phyloP scores from a whole-genome alignment of 768 basidiomycete genomes.

The Paxillus rubicundulus region DNA sequence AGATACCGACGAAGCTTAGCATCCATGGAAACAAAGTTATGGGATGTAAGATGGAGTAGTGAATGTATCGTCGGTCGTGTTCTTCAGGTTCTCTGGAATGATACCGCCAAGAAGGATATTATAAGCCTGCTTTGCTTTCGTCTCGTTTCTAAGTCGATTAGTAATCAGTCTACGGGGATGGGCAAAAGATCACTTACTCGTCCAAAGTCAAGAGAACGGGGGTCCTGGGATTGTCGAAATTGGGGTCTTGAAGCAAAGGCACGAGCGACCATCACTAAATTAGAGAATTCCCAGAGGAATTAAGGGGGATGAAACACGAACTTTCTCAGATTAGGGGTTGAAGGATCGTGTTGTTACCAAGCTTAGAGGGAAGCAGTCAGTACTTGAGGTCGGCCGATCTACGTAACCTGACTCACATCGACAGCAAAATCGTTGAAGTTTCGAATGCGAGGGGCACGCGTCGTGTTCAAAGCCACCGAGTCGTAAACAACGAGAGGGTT shows the following conservation, averaged over 20 bases:
- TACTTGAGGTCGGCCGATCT: no score
- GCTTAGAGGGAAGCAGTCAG: constrained; percentile 3
- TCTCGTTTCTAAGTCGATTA: constrained; percentile 19
- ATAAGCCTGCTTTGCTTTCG: constrained; percentile 34
- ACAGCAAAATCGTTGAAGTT: constrained; percentile 61
- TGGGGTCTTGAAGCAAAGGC: constrained; percentile 46
- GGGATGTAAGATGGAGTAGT: constrained; percentile 42
- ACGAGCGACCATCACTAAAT: constrained; percentile 52
- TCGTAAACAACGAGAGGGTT: constrained; percentile 51
- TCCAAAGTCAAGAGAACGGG: constrained; percentile 63
- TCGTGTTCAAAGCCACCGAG: constrained; percentile 41
- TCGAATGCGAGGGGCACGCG: constrained; percentile 43
- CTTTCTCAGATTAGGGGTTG: constrained; percentile 53
- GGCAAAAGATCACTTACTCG: constrained; percentile 38
- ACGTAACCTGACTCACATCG: constrained; percentile 35
- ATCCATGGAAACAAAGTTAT: not conserved
- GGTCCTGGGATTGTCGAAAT: constrained; percentile 54
- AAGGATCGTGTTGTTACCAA: constrained; percentile 43
- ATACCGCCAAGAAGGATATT: constrained; percentile 43
- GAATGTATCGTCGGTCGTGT: constrained; percentile 51
- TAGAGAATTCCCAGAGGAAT: not conserved
- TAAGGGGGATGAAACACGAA: constrained; percentile 3
- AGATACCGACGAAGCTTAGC: constrained; percentile 29
- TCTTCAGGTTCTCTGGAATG: constrained; percentile 40
- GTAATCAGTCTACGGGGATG: not conserved